Evolutionary conservation across 345 rosid species (phyloP), one percentile per base, ranked within the genome.

Genomic region (Diplotaxis tenuifolia): DNA sequence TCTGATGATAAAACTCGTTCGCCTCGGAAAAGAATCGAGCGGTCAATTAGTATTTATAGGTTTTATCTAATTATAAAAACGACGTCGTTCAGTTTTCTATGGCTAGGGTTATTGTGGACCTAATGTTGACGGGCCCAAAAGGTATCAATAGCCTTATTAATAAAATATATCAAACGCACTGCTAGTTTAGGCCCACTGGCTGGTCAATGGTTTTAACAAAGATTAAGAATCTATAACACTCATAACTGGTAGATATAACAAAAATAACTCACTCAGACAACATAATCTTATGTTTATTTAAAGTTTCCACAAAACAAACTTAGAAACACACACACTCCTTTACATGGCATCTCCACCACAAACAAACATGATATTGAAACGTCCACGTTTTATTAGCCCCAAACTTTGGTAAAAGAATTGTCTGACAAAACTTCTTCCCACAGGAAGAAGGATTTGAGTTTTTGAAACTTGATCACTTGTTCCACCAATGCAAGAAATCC

Each of bases 401-500:
- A 72, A 60, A 60, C 63, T 47, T 47, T 38, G 38, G 55, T 38
- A 64, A 71, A 47, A 70, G 53, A 65, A 57, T 70, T n/a, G 42
- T 72, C 77, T 66, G 29, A 53, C 34, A 65, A 14, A 40, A 52
- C 9, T 47, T 31, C 59, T 29, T 71, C 38, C 27, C 21, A 27
- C 4, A 10, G 58, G 58, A 67, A 27, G 58, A 63, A 22, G 29
- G 31, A 3, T 55, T 10, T 5, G 60, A 22, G 6, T 14, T 69
- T 32, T 55, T 7, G 16, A 9, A 53, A 34, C 54, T 72, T 90
- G 67, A 72, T 90, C 75, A 96, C 78, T 85, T 89, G 74, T 87
- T 85, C 98, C 99, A 96, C 97, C 98, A 90, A 21, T 87, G 83
- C 65, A 86, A 88, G 89, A 95, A 89, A 81, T 95, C 97, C 86